These are phyloP conservation scores for Microstegium vimineum DNA, from an alignment of 176 grass and related monocot species.

Conservation along the genomic window DNA sequence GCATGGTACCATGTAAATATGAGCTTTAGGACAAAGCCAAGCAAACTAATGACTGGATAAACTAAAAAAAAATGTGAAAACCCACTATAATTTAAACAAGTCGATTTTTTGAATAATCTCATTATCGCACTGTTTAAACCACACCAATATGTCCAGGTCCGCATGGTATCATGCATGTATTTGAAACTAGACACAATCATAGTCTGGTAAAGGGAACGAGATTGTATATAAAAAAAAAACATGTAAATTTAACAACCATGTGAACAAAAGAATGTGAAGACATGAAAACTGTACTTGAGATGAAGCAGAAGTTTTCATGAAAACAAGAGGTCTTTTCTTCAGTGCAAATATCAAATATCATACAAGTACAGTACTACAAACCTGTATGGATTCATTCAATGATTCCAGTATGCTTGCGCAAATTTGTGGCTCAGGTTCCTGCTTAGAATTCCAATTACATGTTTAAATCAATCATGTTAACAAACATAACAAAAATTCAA, in stretches of 20 bases:
- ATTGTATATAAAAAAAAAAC: neutral
- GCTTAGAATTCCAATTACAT: conserved; percentile 31
- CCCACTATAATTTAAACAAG: neutral
- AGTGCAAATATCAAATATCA: conserved; percentile 22
- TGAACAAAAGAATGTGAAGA: conserved; percentile 9
- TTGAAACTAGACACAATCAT: neutral
- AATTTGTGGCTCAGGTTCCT: conserved; percentile 85
- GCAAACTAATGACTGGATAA: neutral
- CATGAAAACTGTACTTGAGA: neutral
- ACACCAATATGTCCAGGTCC: neutral
- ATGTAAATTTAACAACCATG: conserved; percentile 16
- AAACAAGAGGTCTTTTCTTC: neutral
- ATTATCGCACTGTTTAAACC: neutral
- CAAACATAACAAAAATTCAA: conserved; percentile 1
- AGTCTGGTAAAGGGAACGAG: neutral
- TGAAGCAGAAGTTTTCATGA: conserved; percentile 13
- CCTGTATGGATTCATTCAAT: conserved; percentile 65
- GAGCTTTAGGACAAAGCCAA: neutral
- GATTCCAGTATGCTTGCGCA: conserved; percentile 63
- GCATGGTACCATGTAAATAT: neutral
- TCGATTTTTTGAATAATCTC: neutral
- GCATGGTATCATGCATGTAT: neutral
- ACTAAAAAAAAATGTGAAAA: neutral
- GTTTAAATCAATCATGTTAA: conserved; percentile 28
- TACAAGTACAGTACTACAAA: conserved; percentile 19